Conservation (phyloP, 2,329 filamentous ascomycete genomes). For the Cytospora piceae region DNA sequence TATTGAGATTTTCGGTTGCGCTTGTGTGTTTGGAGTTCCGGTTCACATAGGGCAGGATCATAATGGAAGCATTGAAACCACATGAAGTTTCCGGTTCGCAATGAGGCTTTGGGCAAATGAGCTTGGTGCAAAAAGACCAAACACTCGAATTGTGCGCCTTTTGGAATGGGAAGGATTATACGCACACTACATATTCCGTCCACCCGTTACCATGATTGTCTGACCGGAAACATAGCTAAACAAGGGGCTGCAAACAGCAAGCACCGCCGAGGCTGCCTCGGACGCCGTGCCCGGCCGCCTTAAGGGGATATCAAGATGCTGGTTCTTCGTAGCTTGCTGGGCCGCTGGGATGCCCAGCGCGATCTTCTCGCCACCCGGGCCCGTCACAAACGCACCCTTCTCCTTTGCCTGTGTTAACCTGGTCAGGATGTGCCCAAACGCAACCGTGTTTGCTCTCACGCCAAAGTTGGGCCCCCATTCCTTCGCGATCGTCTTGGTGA, state of each 20-base stretch:
- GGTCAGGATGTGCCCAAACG: slow-evolving; percentile 82
- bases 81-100: background rate
- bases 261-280: slow-evolving; percentile 77
- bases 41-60: slow-evolving; percentile 18
- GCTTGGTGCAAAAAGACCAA: background rate
- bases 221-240: slow-evolving; percentile 87
- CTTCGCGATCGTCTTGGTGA: slow-evolving; percentile 89
- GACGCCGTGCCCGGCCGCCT: slow-evolving; percentile 75
- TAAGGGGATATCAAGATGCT: slow-evolving; percentile 74
- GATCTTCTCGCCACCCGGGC: slow-evolving; percentile 75
- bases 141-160: background rate
- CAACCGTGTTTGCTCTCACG: slow-evolving; percentile 80
- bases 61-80: slow-evolving; percentile 4
- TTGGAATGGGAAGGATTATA: background rate
- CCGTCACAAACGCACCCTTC: slow-evolving; percentile 76
- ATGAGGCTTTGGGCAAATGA: background rate
- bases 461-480: slow-evolving; percentile 87
- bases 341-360: slow-evolving; percentile 72
- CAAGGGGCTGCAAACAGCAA: slow-evolving; percentile 80
- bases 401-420: slow-evolving; percentile 84
- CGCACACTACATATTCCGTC: slow-evolving; percentile 59
- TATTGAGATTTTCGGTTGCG: slow-evolving; percentile 33
- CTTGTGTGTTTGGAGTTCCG: slow-evolving; percentile 30
- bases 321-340: slow-evolving; percentile 51
- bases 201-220: slow-evolving; percentile 85